Evolutionary conservation across 768 basidiomycete genomes (phyloP), one percentile per base, ranked within the genome.

Genomic region (Lactifluus pinguis): DNA sequence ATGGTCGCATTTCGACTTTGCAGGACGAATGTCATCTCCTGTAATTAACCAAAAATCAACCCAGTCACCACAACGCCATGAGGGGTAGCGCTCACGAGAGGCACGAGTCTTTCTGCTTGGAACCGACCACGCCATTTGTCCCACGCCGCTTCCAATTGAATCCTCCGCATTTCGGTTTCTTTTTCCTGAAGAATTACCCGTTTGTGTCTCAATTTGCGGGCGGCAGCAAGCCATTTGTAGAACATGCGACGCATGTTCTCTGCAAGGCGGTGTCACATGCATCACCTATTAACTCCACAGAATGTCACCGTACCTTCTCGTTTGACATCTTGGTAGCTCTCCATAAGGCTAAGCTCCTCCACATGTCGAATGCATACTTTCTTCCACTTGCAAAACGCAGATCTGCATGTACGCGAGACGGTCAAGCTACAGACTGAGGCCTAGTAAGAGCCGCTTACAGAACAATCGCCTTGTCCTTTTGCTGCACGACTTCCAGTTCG

Each of bases 291-390:
- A 14, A 36, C 45, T 30, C 4, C 6, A 2, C 59, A 49, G 25
- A 42, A 48, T 29, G 54, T 60, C 41, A 36, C 61, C 72, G 41
- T 67, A 84, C 91, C 91, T 78, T 91, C 89, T 48, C 80, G 80
- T 71, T 89, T 90, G 49, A 93, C 83, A 62, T 87, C 80, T 59
- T 85, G 80, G 71, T 90, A 89, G 68, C 88, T 92, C 68, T 90
- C 85, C 80, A 93, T 83, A n/a, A 94, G 79, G 65, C 83, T 85
- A 3, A 85, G 72, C 64, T 86, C 83, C 69, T 91, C 87, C 2
- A 79, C 78, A 68, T 89, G 88, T 29, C 83, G 82, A 41, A 76
- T 72, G 67, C 79, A 82, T 41, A 80, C 74, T 6, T 70, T 72
- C 68, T 82, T 84, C 90, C 91, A 93, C 72, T 85, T 87, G 50